Base-by-base conservation (phyloP, 495 filamentous ascomycete genomes). In the Chaetomium fimeti region DNA sequence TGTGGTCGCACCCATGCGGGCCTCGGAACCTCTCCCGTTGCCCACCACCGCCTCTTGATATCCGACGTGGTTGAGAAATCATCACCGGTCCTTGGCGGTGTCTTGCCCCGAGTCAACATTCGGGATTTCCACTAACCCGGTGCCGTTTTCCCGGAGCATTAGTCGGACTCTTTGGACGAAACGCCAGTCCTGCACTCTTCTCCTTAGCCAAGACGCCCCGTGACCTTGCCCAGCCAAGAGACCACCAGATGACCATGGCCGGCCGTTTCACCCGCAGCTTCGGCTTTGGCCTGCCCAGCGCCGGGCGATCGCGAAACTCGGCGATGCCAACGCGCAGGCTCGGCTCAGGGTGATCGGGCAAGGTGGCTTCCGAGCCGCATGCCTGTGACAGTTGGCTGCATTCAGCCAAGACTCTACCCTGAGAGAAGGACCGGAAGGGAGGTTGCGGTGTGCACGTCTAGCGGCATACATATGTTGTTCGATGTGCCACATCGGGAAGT, bases 251-350 rank as follows among this genome's bases (percentile, higher is more conserved):
- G 60, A 63, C 67, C 60, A 53, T 63, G 54, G 52, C 25, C 16
- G 42, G 22, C 27, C 24, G 63, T 66, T 69, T 63, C 67, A 69
- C 59, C 59, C 29, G 56, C 66, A 63, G 66, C 66, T 48, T 68
- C 51, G 54, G 40, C 27, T 22, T 43, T 8, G 29, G 60, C 42
- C 27, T 16, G 38, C 52, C 54, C 48, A 32, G 45, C 56, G 56
- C 47, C 55, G 15, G 45, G 43, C 52, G 8, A 38, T 12, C 20
- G 16, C n/a, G n/a, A 45, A 9, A 54, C 45, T n/a, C 47, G 47
- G 60, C 22, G 12, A 48, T 47, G 25, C 54, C 55, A 52, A 45
- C 20, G n/a, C 47, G 15, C 27, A 13, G 28, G 38, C 51, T 29
- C 25, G 24, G 57, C 45, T 49, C 45, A 24, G n/a, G 45, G 24